Evolutionary conservation across 768 basidiomycete species (phyloP), one percentile per base, ranked within the genome.

Genomic region (Mycena indigotica): DNA sequence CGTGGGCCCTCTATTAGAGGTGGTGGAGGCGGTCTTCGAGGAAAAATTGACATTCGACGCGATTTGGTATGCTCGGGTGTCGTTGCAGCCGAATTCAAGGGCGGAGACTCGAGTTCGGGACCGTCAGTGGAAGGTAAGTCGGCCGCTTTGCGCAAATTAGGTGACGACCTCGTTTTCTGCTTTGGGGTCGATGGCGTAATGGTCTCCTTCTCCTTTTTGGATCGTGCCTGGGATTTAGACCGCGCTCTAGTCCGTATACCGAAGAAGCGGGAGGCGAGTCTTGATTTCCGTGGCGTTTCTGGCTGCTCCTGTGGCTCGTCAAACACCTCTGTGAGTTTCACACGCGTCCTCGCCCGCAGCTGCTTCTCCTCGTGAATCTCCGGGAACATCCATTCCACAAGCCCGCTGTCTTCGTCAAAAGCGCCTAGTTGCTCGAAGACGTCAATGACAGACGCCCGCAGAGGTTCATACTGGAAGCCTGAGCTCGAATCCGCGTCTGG

Each of bases 351-450:
- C 23, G 50, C 29, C 23, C 39, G 58, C 13, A 45, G n/a, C 30
- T 60, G 40, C 41, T 57, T 56, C 41, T 63, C 48, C 16, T 45
- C 40, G n/a, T 54, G 55, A 4, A 63, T 41, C 19, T 64, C 63
- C 2, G 58, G 58, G 19, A 64, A 64, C 48, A 64, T 61, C 59
- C 56, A 61, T 5, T 64, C 63, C 26, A 61, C 63, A 21, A 64
- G 51, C 19, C 57, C 56, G 25, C 59, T 61, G 15, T 61, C 54
- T 12, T 64, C 50, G 54, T 64, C 56, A 28, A 64, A 58, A 2
- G 63, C 63, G 23, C 63, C 63, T 32, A 64, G 63, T 35, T 64
- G 59, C 17, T 50, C 40, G 19, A 64, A 64, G 19, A 38, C 63
- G 38, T 64, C 63, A 0, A 64, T 50, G 4, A 64, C 63, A 0